Evolutionary conservation across 164 flowering plant genomes (phyloP), one percentile per base, ranked within the genome.

Genomic region (Piper betle): DNA sequence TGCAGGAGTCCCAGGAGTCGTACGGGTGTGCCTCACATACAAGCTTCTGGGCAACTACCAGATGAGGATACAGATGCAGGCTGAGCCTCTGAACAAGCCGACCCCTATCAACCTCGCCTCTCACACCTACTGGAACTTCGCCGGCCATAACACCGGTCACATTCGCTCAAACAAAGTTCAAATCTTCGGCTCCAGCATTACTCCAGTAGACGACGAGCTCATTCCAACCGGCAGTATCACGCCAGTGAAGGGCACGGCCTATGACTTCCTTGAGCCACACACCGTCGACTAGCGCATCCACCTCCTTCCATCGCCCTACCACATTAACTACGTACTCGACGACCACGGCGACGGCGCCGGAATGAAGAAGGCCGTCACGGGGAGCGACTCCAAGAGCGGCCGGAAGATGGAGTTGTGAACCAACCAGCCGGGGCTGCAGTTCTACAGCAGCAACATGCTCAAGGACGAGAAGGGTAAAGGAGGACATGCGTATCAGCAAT

Each of bases 101-200:
- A 85, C 96, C 7, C 91, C 89, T 0, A 75, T 85, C 42, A 87
- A 80, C 67, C 78, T 88, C 2, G 89, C 85, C 15, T 82, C 80
- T 12, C 96, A 88, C 70, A 66, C 79, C 17, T 87, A 82, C 71
- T 85, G 91, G 91, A 87, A 87, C 74, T 80, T 87, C 0, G 91
- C 80, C 0, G 87, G 87, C 38, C 96, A 88, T n/a, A 60, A 71
- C 73, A 80, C 81, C 55, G 90, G 92, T 8, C 58, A 75, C 64
- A 80, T 88, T 57, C 70, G 86, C 33, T 75, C 84, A 0, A 60
- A 86, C 58, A 68, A 61, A 9, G 43, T 88, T 50, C 84, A 83
- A 39, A 72, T 91, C 43, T 81, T 76, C 2, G 96, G 71, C 0
- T 81, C 88, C 25, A 48, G 68, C 5, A 70, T 77, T 72, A 93